phyloP scores from a whole-genome alignment of 2,329 filamentous ascomycete genomes.

The Bipolaris sorokiniana region DNA sequence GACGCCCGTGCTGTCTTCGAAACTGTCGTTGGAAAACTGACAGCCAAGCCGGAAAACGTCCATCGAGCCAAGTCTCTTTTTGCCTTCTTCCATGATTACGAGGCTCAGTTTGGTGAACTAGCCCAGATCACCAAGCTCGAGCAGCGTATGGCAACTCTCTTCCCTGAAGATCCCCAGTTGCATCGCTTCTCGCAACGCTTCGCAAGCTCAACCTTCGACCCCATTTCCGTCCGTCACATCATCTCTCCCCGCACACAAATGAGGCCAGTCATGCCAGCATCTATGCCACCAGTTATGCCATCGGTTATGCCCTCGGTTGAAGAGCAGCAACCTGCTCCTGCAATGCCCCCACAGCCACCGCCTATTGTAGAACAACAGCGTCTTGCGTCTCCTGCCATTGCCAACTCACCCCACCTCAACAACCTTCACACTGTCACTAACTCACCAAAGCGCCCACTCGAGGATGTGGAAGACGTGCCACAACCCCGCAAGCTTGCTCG shows the following conservation, averaged over 20 bases:
- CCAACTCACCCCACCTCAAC: conserved; percentile 41
- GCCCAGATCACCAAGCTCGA: conserved; percentile 90
- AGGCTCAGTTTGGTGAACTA: conserved; percentile 91
- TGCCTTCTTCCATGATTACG: conserved; percentile 91
- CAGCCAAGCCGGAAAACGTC: conserved; percentile 75
- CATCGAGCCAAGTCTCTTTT: conserved; percentile 84
- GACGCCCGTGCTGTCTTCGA: conserved; percentile 97
- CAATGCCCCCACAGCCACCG: not conserved
- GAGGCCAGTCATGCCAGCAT: conserved; percentile 52
- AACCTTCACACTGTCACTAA: conserved; percentile 37
- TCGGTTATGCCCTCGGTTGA: conserved; percentile 39
- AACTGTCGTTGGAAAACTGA: conserved; percentile 83
- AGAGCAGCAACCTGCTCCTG: conserved; percentile 21
- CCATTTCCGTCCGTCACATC: conserved; percentile 79
- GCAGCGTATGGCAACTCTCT: conserved; percentile 90
- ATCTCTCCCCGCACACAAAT: conserved; percentile 82
- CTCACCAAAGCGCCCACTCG: conserved; percentile 57
- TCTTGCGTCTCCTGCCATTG: conserved; percentile 33
- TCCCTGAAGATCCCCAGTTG: conserved; percentile 82
- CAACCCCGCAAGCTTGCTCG: conserved; percentile 86
- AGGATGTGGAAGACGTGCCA: conserved; percentile 72
- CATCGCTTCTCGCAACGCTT: conserved; percentile 78
- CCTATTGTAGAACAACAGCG: conserved; percentile 29
- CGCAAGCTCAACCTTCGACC: conserved; percentile 72
- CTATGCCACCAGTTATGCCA: conserved; percentile 37